Base-by-base conservation (phyloP, 2,329 filamentous ascomycete species). In the Apiospora rasikravindrae region DNA sequence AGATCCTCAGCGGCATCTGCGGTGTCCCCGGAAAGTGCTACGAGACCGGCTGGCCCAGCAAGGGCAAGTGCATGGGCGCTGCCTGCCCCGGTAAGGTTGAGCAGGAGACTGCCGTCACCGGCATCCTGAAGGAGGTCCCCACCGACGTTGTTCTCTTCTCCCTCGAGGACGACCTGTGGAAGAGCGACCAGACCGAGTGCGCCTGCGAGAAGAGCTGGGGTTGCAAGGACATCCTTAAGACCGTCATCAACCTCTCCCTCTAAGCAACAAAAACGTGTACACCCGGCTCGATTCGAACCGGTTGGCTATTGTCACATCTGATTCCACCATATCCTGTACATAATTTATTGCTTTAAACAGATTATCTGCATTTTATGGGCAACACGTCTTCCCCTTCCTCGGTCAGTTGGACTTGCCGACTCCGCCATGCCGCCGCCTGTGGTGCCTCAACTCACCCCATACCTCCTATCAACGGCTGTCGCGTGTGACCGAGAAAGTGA, bases 41-140 rank as follows among this genome's bases (percentile, higher is more conserved):
- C 77, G 96, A 98, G 91, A 93, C 93, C 72, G 96, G 96, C 79
- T 98, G 95, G 95, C 96, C 96, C 75, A 91, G 86, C 70, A 76
- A 81, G 10, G 95, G 95, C 80, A 78, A 82, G 42, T 83, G 89
- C 84, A 96, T 96, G 84, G 94, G 94, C 73, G 80, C 80, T 26
- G 95, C 95, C 72, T 86, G 93, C 77, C 90, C 95, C 71, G 91
- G 93, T 77, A 69, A 77, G 6, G 57, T 80, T 1, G 86, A 96
- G 85, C 96, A 98, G 88, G 84, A 84, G 69, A 82, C 80, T 61
- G 96, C 96, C 77, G 90, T 98, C 81, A 81, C 88, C 14, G 89
- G 89, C 72, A 96, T 98, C 81, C 84, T 91, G 75, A 78, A 88
- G 77, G 84, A 84, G 74, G 88, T 89, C 72, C 94, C 94, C 79